Evolutionary conservation across 1,284 basidiomycete genomes (phyloP), one percentile per base, ranked within the genome.

Genomic region (Abortiporus biennis): DNA sequence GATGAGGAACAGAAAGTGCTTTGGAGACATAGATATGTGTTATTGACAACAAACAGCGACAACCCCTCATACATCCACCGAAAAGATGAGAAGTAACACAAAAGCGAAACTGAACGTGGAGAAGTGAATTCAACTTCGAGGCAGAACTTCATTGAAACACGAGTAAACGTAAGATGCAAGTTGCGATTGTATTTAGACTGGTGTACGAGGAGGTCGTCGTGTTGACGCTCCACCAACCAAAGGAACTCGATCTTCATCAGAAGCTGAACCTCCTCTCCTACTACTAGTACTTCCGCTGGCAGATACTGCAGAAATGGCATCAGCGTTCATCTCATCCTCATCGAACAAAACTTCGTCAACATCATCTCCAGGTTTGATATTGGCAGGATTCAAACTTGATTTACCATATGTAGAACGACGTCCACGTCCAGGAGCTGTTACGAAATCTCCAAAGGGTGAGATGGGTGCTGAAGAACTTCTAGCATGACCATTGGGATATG

Each of bases 321-420:
- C 44, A 3, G 37, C 43, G 2, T 30, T 35, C 13, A 45, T 40
- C 49, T 72, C 73, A 40, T 72, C 72, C 44, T 78, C 77, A 54
- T 82, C 79, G 52, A 82, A 81, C 25, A 80, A 55, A 30, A 79
- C 69, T 52, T 79, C 74, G 44, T 75, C 62, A 29, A 57, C 56
- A 20, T 44, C 50, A 16, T 45, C 42, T 6, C 46, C 48, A 35
- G 46, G 43, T 23, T 47, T 50, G 38, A 49, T 51, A n/a, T 52
- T 50, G n/a, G 54, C 54, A 22, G 47, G 46, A 21, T 56, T 59
- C 35, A 59, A 43, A 25, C 51, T 52, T 8, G 57, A 57, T 38
- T 40, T 36, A 17, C 51, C 58, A 48, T 48, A 51, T 49, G 55
- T 48, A 40, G 36, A 56, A 30, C 54, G 57, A 8, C 51, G 53